Evolutionary conservation across 768 basidiomycete species (phyloP).

Genomic region (Leccinum boreale): DNA sequence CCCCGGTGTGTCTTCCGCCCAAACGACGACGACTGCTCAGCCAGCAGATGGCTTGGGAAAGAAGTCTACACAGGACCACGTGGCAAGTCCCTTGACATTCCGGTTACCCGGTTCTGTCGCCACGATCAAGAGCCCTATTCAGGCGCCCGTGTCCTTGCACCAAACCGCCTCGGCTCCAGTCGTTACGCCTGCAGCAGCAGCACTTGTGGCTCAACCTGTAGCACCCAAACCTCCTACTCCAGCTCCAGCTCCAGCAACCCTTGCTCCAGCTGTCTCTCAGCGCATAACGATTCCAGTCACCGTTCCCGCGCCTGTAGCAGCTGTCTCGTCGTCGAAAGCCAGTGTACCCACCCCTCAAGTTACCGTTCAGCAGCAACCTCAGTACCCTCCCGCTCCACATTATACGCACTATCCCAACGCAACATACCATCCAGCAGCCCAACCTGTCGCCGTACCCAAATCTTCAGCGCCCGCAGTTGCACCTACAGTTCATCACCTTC

Average conservation of each 20-base stretch:
- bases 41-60: constrained; percentile 12
- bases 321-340: constrained; percentile 15
- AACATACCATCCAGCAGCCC: constrained; percentile 38
- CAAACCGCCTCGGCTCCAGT: constrained; percentile 16
- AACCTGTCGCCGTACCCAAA: constrained; percentile 24
- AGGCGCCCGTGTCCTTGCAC: constrained; percentile 18
- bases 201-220: constrained; percentile 17
- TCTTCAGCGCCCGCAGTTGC: constrained; percentile 10
- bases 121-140: constrained; percentile 21
- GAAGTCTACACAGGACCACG: constrained; percentile 18
- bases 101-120: constrained; percentile 21
- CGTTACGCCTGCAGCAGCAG: constrained; percentile 10
- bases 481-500: constrained; percentile 12
- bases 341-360: constrained; percentile 33
- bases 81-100: constrained; percentile 19
- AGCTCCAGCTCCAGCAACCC: constrained; percentile 23
- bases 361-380: constrained; percentile 30
- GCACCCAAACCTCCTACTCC: constrained; percentile 25
- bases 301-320: constrained; percentile 6
- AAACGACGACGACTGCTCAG: constrained; percentile 10
- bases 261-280: constrained; percentile 17
- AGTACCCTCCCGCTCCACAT: constrained; percentile 33
- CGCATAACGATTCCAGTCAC: constrained; percentile 20
- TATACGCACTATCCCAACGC: constrained; percentile 56
- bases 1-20: constrained; percentile 35